phyloP scores from a whole-genome alignment of 768 basidiomycete genomes.

The Hebeloma cylindrosporum region DNA sequence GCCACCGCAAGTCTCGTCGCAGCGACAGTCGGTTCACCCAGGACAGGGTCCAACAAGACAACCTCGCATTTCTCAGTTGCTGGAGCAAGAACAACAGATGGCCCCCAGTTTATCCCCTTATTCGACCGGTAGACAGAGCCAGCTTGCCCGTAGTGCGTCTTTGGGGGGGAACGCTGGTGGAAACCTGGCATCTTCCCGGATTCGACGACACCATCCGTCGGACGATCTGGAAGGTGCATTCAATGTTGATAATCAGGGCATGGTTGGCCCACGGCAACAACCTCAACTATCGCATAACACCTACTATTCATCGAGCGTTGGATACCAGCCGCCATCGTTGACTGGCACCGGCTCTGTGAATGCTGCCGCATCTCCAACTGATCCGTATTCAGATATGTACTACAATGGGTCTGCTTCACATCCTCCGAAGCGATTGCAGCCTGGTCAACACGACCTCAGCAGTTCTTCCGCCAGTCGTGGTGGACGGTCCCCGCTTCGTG shows the following conservation, averaged over 20 bases:
- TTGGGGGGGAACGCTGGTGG: slow-evolving; percentile 48
- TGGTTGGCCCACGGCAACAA: slow-evolving; percentile 39
- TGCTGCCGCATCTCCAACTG: slow-evolving; percentile 38
- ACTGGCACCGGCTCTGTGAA: slow-evolving; percentile 32
- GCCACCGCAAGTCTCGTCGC: slow-evolving; percentile 43
- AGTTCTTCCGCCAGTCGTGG: slow-evolving; percentile 42
- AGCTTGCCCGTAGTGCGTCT: slow-evolving; percentile 68
- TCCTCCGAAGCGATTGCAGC: slow-evolving; percentile 55
- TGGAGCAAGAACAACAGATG: slow-evolving; percentile 62
- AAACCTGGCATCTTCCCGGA: slow-evolving; percentile 41
- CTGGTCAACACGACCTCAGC: slow-evolving; percentile 49
- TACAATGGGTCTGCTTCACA: slow-evolving; percentile 50
- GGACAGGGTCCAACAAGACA: slow-evolving; percentile 41
- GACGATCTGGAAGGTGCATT: slow-evolving; percentile 65
- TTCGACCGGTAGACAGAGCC: slow-evolving; percentile 48
- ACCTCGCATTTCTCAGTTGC: slow-evolving; percentile 63
- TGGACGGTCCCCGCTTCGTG: slow-evolving; percentile 63
- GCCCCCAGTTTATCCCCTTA: slow-evolving; percentile 47
- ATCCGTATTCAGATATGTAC: slow-evolving; percentile 62
- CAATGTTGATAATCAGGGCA: slow-evolving; percentile 36
- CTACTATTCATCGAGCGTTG: slow-evolving; percentile 58
- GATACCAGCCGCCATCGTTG: slow-evolving; percentile 56
- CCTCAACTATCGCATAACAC: slow-evolving; percentile 44
- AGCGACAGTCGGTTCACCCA: slow-evolving; percentile 54
- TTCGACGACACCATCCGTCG: slow-evolving; percentile 65